These are phyloP conservation scores for Oenanthe sinensis DNA, from an alignment of 129 eudicot species.

Conservation along the genomic window DNA sequence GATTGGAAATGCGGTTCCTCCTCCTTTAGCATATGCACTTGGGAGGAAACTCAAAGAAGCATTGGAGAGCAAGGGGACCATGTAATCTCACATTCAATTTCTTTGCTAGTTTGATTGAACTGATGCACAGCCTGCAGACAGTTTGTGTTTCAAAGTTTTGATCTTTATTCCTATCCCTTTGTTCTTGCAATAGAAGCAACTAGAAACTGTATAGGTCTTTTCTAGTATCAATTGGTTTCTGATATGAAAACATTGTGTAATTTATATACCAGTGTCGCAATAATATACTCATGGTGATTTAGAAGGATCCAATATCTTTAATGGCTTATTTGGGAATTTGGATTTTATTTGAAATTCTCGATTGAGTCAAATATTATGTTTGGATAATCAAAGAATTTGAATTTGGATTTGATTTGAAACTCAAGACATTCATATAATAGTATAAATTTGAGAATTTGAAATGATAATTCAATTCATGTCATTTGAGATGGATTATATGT, in stretches of 20 bases:
- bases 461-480: too few species aligned
- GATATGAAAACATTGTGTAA: background rate
- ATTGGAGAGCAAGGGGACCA: background rate
- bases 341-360: too few species aligned
- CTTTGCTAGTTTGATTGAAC: background rate
- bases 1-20: conserved; percentile 35
- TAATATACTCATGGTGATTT: background rate
- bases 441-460: too few species aligned
- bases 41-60: conserved; percentile 30
- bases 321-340: too few species aligned
- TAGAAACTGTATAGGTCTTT: conserved; percentile 1
- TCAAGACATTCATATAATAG: too few species aligned
- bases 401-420: too few species aligned
- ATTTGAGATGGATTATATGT: too few species aligned
- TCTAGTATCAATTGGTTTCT: background rate
- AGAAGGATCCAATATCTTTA: background rate
- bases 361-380: too few species aligned
- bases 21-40: conserved; percentile 28
- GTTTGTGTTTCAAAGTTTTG: background rate
- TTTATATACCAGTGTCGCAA: background rate
- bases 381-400: too few species aligned
- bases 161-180: background rate
- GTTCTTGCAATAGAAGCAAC: background rate
- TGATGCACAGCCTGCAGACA: background rate
- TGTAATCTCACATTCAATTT: background rate